Percentiles rank a stretch among this genome's conserved stretches.
Conservation (phyloP, 2,329 filamentous ascomycete species). For the Colletotrichum neosansevieriae region DNA sequence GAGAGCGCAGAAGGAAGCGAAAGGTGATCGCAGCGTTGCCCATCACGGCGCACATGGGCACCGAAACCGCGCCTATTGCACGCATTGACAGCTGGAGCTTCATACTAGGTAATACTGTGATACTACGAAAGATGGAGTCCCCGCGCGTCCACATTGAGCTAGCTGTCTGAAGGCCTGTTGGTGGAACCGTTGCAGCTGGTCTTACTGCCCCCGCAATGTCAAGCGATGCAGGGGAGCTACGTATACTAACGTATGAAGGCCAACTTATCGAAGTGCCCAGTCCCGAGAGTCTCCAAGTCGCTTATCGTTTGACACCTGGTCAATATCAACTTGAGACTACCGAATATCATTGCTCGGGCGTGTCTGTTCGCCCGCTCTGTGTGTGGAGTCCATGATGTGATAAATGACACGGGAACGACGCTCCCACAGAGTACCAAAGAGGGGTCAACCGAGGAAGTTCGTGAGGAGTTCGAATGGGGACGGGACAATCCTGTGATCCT, state of each 20-base stretch:
- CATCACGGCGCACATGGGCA: slow-evolving; percentile 2
- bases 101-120: no score
- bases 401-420: slow-evolving; percentile 1
- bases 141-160: slow-evolving; percentile 19
- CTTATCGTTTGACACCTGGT: neutral
- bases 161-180: slow-evolving; percentile 4
- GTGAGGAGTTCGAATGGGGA: neutral
- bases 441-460: slow-evolving; percentile 4
- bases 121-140: slow-evolving; percentile 7
- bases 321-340: slow-evolving; percentile 8
- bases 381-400: slow-evolving; percentile 1
- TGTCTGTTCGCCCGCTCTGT: neutral
- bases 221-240: neutral
- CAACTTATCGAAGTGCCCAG: neutral
- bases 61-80: neutral
- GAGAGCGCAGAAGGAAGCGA: slow-evolving; percentile 8
- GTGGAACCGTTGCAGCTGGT: no score
- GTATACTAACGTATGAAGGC: neutral
- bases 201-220: slow-evolving; percentile 6
- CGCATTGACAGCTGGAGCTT: slow-evolving; percentile 31
- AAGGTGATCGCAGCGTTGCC: slow-evolving; percentile 2
- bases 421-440: neutral
- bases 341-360: neutral
- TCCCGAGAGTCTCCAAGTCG: neutral
- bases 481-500: slow-evolving; percentile 1